phyloP scores from a whole-genome alignment of 441 rosid species.

The Erysimum cheiri region DNA sequence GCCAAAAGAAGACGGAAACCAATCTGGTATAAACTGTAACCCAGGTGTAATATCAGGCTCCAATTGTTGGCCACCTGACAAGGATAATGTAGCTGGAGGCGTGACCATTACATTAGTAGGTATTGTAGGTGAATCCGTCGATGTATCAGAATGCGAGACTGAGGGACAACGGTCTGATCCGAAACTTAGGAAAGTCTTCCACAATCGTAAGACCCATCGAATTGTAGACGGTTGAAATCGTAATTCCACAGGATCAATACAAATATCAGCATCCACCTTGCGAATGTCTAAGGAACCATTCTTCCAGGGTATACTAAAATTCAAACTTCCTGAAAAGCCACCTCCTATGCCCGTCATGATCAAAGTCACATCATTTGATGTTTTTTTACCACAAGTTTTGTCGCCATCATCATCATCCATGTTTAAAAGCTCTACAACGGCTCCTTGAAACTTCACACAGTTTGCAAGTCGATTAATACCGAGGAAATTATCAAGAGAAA shows the following conservation, averaged over 20 bases:
- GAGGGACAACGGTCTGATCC: constrained; percentile 49
- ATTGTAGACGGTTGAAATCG: constrained; percentile 73
- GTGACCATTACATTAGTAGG: constrained; percentile 29
- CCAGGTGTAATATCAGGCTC: constrained; percentile 57
- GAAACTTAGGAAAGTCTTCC: constrained; percentile 59
- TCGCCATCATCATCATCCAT: constrained; percentile 53
- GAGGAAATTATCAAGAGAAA: constrained; percentile 60
- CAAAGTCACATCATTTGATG: constrained; percentile 56
- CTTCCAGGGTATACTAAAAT: constrained; percentile 94
- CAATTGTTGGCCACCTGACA: constrained; percentile 53
- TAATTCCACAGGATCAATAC: constrained; percentile 81
- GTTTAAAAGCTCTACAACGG: constrained; percentile 76
- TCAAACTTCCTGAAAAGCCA: constrained; percentile 89
- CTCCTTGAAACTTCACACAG: constrained; percentile 85
- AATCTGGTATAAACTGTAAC: constrained; percentile 77
- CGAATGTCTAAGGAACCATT: constrained; percentile 92
- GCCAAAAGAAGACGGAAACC: constrained; percentile 71
- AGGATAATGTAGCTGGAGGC: constrained; percentile 48
- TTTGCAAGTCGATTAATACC: constrained; percentile 76
- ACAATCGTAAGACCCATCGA: constrained; percentile 69
- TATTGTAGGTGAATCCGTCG: constrained; percentile 42
- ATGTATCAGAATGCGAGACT: constrained; percentile 55
- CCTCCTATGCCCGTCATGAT: constrained; percentile 71
- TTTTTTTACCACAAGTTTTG: constrained; percentile 38
- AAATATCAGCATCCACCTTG: constrained; percentile 86